A percentile compares a stretch with the other conserved stretches of the same genome.
Evolutionary conservation across 2,329 filamentous ascomycete species (phyloP).

Genomic region (Aureobasidium sp.): DNA sequence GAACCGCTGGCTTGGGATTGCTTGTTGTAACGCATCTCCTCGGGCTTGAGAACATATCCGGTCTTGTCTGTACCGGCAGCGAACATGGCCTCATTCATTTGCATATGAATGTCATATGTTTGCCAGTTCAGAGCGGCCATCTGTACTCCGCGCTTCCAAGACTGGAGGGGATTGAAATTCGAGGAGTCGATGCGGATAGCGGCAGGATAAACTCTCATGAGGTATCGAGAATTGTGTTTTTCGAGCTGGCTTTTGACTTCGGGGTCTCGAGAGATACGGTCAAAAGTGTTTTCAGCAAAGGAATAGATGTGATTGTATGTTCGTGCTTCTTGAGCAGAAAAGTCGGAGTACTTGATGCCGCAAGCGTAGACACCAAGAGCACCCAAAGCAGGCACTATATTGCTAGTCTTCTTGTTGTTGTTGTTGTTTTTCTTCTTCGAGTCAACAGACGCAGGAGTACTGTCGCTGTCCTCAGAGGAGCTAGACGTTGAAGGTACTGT

Average conservation of each 20-base stretch:
- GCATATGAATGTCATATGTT: conserved; percentile 91
- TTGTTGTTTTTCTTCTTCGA: conserved; percentile 44
- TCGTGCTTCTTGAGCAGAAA: conserved; percentile 70
- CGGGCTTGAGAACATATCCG: conserved; percentile 90
- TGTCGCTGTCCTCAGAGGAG: conserved; percentile 73
- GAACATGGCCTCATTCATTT: conserved; percentile 97
- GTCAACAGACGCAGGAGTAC: conserved; percentile 48
- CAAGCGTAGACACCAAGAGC: conserved; percentile 75
- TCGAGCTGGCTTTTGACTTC: conserved; percentile 73
- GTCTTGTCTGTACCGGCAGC: conserved; percentile 77
- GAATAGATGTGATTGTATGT: conserved; percentile 93
- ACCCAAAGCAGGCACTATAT: conserved; percentile 76
- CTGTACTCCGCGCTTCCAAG: conserved; percentile 92
- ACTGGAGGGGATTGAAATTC: conserved; percentile 89
- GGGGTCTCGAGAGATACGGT: conserved; percentile 67
- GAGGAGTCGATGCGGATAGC: conserved; percentile 74
- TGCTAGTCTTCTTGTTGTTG: conserved; percentile 56
- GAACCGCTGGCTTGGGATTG: conserved; percentile 50
- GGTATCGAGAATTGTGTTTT: conserved; percentile 81
- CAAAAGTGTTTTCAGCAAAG: conserved; percentile 83
- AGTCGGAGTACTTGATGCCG: conserved; percentile 77
- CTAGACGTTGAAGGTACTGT: conserved; percentile 51
- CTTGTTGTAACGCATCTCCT: conserved; percentile 62
- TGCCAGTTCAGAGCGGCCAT: conserved; percentile 99
- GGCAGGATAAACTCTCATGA: conserved; percentile 93